Evolutionary conservation across 768 basidiomycete genomes (phyloP), one percentile per base, ranked within the genome.

Genomic region (Leccinum aurantiacum): DNA sequence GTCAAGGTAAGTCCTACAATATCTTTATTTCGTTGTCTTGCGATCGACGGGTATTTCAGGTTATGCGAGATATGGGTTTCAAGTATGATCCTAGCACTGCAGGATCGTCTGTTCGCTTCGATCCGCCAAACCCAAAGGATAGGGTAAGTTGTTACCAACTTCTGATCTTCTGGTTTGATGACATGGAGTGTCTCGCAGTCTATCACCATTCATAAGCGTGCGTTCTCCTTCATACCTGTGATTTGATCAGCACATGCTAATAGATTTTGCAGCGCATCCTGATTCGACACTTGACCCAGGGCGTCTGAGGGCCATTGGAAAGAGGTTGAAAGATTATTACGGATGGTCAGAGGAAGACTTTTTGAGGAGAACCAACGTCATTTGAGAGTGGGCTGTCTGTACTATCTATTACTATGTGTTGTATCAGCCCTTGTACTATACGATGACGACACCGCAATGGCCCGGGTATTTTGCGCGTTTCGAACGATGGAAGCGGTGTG

Each of bases 31-130:
- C 38, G 1, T 25, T 38, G 33, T 41, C 29, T 38, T 41, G 9
- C 37, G 31, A 50, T 58, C 9, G 44, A 56, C 41, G 44, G 13
- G 57, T 35, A 27, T 54, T 48, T 9, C 64, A 91, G 90, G 74
- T 90, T 38, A 90, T 93, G 90, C 75, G 78, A 38, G 88, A 88
- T 51, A 85, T 93, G 83, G 90, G 90, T 37, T 93, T 93, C 71
- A 74, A 75, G 3, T 87, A 86, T 64, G 85, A 86, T 67, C 87
- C 87, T 5, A 84, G 84, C 60, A 90, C 89, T 3, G 89, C 90
- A 19, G 91, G 91, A 3, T 91, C 90, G 10, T 89, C 89, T 70
- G 91, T 93, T 37, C 82, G 90, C 38, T 93, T 93, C 67, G 85
- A 90, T 71, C 90, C 90, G 52, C 91, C 89, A 17, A 77, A 85